Evolutionary conservation across 2,329 filamentous ascomycete genomes (phyloP).

Genomic region (Penicillium sp.): DNA sequence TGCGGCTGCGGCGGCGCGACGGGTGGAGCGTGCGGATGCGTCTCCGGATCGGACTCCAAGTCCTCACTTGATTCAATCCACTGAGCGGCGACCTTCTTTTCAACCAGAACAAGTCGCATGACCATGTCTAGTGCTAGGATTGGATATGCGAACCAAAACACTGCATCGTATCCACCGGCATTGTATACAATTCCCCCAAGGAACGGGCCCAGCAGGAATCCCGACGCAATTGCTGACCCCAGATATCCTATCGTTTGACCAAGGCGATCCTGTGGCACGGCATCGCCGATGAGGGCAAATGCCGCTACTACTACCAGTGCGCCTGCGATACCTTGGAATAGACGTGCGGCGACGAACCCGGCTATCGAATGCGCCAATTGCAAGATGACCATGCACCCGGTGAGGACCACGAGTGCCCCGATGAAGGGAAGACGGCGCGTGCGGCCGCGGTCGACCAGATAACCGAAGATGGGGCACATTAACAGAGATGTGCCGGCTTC

Average conservation of each 20-base stretch:
- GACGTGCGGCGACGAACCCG: constrained; percentile 54
- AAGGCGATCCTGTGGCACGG: constrained; percentile 57
- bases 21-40: background rate
- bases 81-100: constrained; percentile 58
- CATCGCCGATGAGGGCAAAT: constrained; percentile 61
- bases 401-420: constrained; percentile 54
- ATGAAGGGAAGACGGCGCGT: constrained; percentile 61
- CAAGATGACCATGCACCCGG: constrained; percentile 58
- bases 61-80: constrained; percentile 17
- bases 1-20: background rate
- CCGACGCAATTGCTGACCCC: constrained; percentile 59
- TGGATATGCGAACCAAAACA: constrained; percentile 59
- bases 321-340: constrained; percentile 60
- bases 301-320: constrained; percentile 64
- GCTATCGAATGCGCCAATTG: constrained; percentile 53
- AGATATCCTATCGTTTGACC: constrained; percentile 64
- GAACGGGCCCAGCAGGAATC: constrained; percentile 59
- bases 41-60: constrained; percentile 30
- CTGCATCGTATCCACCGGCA: constrained; percentile 59
- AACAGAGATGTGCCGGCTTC: constrained; percentile 31
- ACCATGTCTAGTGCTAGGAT: constrained; percentile 61
- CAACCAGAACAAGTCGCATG: constrained; percentile 63
- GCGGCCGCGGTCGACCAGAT: constrained; percentile 28
- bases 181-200: constrained; percentile 63
- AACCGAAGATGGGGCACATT: constrained; percentile 32